Conservation (phyloP, 176 grass and related monocot genomes). For the Aegilops sharonensis region DNA sequence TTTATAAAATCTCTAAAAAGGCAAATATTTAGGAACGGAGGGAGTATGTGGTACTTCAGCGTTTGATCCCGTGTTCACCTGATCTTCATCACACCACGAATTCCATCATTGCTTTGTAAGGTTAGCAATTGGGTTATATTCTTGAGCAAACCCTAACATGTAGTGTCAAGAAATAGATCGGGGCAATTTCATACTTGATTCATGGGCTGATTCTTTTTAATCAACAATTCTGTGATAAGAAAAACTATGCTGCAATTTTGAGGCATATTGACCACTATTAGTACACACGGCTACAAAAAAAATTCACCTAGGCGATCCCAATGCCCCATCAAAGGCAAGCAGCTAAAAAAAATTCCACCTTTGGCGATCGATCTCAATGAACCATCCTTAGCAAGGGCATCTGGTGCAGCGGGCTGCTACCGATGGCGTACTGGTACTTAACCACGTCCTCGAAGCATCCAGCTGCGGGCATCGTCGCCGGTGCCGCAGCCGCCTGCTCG, state of each 20-base stretch:
- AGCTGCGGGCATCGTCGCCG: neutral
- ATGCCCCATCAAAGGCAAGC: neutral
- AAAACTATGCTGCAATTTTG: neutral
- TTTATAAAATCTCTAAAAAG: too few relatives aligned
- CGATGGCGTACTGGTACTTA: slow-evolving; percentile 23
- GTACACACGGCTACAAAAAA: neutral
- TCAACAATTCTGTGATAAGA: neutral
- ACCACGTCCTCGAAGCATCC: slow-evolving; percentile 44
- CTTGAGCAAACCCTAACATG: too few relatives aligned
- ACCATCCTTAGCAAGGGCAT: slow-evolving; percentile 36
- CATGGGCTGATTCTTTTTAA: neutral
- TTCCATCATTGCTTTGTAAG: too few relatives aligned
- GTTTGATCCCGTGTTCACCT: too few relatives aligned
- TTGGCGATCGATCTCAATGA: slow-evolving; percentile 17
- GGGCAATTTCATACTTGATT: neutral
- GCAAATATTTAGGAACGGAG: too few relatives aligned
- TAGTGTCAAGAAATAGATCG: neutral
- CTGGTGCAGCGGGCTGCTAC: neutral
- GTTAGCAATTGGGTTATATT: too few relatives aligned
- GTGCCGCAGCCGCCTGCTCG: neutral
- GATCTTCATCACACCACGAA: too few relatives aligned
- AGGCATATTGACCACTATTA: neutral
- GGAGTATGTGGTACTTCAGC: too few relatives aligned
- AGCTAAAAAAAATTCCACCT: slow-evolving; percentile 7
- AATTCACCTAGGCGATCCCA: neutral